Evolutionary conservation across 768 basidiomycete species (phyloP), one percentile per base, ranked within the genome.

Genomic region (Candolleomyces aberdarensis): DNA sequence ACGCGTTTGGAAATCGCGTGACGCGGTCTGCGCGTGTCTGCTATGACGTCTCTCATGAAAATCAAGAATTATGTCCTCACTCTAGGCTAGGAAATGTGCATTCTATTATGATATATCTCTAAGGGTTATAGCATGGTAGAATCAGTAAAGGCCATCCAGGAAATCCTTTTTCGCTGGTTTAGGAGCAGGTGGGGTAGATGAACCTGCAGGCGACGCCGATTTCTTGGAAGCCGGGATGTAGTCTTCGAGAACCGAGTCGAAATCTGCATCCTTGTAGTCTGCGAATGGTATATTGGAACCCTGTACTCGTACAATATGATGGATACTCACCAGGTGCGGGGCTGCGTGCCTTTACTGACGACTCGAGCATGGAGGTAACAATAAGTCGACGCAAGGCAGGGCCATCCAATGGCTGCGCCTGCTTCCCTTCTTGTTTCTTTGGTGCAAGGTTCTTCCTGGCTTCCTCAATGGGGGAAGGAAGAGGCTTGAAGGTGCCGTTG

Each of bases 241-340:
- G 71, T 92, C 91, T 1, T 84, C 83, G 53, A 92, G 79, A 56
- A 94, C 73, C 6, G 89, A 86, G 69, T 92, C 87, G 65, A 93
- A 92, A 60, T 86, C 83, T 13, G 75, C 71, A n/a, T 76, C 68
- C 60, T 74, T 70, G 31, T 80, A 71, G 19, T 57, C 83, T 87
- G 59, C 29, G 20, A 58, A 39, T 13, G 5, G 5, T 17, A n/a
- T 13, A 32, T 61, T 26, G 46, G 53, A 56, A 8, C 8, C 20
- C 3, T 19, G 29, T 29, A 57, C 36, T 8, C 7, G 10, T 17
- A 1, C 44, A 17, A 43, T 31, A 29, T 9, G 19, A 10, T 41
- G 13, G 44, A 32, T 43, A 57, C 68, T 59, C 73, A 83, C 85
- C 71, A 61, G 82, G 72, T 7, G 74, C 62, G n/a, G 73, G 69